A percentile compares a stretch with the other conserved stretches of the same genome.
phyloP scores from a whole-genome alignment of 805 yeast genomes.

The Myxozyma vanderwaltii region DNA sequence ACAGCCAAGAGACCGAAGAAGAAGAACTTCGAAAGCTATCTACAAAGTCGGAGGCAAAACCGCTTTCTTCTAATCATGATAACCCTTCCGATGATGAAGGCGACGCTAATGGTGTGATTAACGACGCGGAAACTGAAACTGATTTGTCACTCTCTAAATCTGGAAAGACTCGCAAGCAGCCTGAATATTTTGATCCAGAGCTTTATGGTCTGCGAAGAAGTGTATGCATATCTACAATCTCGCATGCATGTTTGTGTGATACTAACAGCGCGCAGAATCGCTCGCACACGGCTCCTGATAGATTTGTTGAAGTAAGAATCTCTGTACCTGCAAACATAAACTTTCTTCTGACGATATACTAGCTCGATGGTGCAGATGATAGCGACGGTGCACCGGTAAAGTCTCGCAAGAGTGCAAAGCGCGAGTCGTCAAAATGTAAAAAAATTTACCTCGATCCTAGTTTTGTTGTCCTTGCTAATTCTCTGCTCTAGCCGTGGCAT shows the following conservation, averaged over 20 bases:
- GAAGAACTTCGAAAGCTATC: constrained; percentile 18
- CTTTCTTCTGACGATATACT: not conserved
- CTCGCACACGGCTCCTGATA: constrained; percentile 41
- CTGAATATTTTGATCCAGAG: constrained; percentile 41
- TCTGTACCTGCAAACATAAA: not conserved
- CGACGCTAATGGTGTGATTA: not conserved
- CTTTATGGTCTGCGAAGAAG: constrained; percentile 49
- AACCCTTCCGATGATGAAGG: not conserved
- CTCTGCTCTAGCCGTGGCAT: not conserved
- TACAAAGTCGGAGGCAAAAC: not conserved
- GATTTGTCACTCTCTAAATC: not conserved
- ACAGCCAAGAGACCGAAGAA: constrained; percentile 31
- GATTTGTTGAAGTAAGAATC: constrained; percentile 32
- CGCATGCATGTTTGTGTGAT: not conserved
- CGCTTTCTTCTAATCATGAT: not conserved
- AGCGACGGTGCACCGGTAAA: constrained; percentile 16
- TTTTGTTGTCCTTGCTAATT: not conserved
- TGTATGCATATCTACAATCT: constrained; percentile 22
- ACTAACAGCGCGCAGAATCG: constrained; percentile 33
- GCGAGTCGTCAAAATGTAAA: constrained; percentile 10
- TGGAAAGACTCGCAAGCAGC: constrained; percentile 1
- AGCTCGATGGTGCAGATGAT: constrained; percentile 26
- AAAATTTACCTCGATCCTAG: not conserved
- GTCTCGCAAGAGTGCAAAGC: constrained; percentile 4
- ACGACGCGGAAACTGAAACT: not conserved